A percentile compares a stretch with the other conserved stretches of the same genome.
Evolutionary conservation across 2,329 filamentous ascomycete genomes (phyloP).

Genomic region (Chaetomium sp.): DNA sequence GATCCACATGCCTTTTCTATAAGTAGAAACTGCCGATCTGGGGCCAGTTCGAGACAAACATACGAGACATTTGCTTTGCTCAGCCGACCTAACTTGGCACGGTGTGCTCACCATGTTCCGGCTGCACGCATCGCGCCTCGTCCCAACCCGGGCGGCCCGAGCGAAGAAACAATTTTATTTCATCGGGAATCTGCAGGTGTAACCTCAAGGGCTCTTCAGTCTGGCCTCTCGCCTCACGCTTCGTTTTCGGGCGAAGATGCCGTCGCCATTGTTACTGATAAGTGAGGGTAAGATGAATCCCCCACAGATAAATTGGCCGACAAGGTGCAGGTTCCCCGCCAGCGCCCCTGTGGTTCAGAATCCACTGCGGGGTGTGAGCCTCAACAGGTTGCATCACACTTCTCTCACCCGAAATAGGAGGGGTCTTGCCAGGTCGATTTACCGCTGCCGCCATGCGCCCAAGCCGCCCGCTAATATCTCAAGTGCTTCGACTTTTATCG

Average conservation of each 20-base stretch:
- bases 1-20: background rate
- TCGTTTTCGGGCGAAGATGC: constrained; percentile 12
- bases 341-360: background rate
- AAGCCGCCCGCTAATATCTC: background rate
- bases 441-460: constrained; percentile 4
- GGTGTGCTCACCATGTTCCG: background rate
- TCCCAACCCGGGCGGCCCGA: constrained; percentile 1
- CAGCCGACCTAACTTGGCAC: background rate
- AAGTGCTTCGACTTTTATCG: too few relatives aligned
- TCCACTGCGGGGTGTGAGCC: constrained; percentile 23
- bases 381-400: constrained; percentile 7
- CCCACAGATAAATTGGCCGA: constrained; percentile 12
- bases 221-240: background rate
- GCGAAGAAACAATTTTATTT: constrained; percentile 10
- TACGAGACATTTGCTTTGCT: background rate
- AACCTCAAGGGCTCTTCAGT: background rate
- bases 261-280: constrained; percentile 1
- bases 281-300: background rate
- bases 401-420: constrained; percentile 9
- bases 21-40: constrained; percentile 19
- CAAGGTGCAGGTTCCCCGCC: constrained; percentile 17
- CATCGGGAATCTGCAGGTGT: constrained; percentile 14
- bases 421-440: constrained; percentile 5
- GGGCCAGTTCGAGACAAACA: background rate
- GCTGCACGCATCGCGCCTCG: background rate